Conservation (phyloP, 352 stramenopile genomes). For the Pythium sp. region DNA sequence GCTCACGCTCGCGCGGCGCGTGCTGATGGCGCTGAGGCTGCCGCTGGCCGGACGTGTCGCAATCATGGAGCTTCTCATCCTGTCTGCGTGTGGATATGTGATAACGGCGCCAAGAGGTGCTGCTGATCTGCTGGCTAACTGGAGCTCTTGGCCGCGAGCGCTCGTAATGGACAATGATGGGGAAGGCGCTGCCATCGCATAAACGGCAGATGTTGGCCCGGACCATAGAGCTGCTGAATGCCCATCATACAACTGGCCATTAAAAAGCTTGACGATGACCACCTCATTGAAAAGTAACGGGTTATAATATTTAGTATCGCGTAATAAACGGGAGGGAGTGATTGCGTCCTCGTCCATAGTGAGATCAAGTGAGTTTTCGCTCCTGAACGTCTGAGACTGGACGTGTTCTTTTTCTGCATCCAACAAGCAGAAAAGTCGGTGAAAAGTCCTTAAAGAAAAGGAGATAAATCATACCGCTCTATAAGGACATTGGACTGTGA, state of each 20-base stretch:
- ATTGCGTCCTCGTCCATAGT: not conserved
- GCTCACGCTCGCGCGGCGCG: constrained; percentile 8
- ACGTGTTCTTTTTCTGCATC: not conserved
- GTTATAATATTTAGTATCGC: no score
- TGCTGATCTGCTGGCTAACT: not conserved
- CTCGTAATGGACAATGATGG: constrained; percentile 3
- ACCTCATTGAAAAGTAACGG: not conserved
- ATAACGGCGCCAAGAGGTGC: not conserved
- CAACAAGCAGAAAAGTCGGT: not conserved
- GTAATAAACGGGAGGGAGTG: not conserved
- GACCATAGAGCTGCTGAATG: not conserved
- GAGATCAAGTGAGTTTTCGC: not conserved
- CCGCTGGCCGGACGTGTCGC: not conserved
- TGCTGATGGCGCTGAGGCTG: constrained; percentile 1
- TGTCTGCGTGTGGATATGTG: not conserved
- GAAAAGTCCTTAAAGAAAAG: not conserved
- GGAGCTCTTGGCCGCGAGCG: not conserved
- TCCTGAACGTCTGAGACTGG: not conserved
- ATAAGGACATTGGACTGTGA: not conserved
- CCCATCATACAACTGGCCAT: not conserved
- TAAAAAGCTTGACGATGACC: not conserved
- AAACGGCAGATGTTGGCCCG: not conserved
- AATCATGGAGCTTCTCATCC: constrained; percentile 5
- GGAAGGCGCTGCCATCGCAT: not conserved
- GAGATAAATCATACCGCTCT: not conserved